A percentile compares a stretch with the other conserved stretches of the same genome.
Evolutionary conservation across 228 moss, liverwort and hornwort species (phyloP).

Genomic region (Sphagnum fallax): DNA sequence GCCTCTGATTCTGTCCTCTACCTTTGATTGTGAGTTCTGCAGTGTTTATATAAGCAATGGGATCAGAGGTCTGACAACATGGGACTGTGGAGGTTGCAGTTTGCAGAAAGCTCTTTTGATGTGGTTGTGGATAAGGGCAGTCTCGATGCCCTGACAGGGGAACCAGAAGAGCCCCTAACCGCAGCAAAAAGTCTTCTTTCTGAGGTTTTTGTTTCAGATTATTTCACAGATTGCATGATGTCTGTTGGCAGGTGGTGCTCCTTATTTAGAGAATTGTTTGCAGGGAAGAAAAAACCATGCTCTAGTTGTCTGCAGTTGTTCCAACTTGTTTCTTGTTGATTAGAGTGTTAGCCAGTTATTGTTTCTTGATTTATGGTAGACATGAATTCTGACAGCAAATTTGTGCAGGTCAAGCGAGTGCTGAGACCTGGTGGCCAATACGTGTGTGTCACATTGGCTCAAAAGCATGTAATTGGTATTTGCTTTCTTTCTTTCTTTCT

Average conservation of each 20-base stretch:
- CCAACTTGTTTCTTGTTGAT: background rate
- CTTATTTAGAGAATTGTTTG: background rate
- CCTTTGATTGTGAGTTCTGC: too few species aligned
- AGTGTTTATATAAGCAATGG: too few species aligned
- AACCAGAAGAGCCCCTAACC: conserved; percentile 28
- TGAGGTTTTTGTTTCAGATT: conserved; percentile 48
- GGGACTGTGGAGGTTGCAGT: conserved; percentile 30
- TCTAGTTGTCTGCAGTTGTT: background rate
- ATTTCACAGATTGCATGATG: background rate
- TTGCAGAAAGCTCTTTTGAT: conserved; percentile 66
- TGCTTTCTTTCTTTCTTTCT: background rate
- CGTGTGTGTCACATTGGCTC: conserved; percentile 74
- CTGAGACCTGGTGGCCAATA: conserved; percentile 69
- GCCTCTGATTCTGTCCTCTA: too few species aligned
- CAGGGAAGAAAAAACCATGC: background rate
- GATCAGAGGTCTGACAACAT: too few species aligned
- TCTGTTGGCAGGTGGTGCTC: background rate
- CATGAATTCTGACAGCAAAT: background rate
- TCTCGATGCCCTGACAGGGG: conserved; percentile 68
- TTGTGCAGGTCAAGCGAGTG: conserved; percentile 70
- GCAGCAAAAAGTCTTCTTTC: conserved; percentile 61
- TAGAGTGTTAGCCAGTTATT: background rate
- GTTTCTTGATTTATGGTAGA: background rate
- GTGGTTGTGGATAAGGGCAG: conserved; percentile 81
- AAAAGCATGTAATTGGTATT: conserved; percentile 64